A percentile compares a stretch with the other conserved stretches of the same genome.
Evolutionary conservation across 805 yeast genomes (phyloP).

Genomic region (Starmerella sp.): DNA sequence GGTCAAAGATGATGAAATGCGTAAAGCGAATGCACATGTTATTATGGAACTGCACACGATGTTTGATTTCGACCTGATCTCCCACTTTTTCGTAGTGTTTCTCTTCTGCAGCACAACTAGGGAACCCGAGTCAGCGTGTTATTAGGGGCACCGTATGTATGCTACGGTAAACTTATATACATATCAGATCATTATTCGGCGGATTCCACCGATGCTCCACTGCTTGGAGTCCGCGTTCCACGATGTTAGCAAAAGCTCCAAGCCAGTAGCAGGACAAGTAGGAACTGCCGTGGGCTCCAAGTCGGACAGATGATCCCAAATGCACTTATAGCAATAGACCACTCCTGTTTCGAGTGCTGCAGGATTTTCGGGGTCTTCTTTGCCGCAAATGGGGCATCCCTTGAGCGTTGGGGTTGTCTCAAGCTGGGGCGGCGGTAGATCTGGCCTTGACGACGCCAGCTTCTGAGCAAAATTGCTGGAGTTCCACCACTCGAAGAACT

Average conservation of each 20-base stretch:
- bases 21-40: too few species aligned
- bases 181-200: constrained; percentile 8
- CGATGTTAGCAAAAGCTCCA: constrained; percentile 43
- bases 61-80: too few species aligned
- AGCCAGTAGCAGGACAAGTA: constrained; percentile 70
- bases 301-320: constrained; percentile 49
- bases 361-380: constrained; percentile 53
- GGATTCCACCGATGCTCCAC: constrained; percentile 13
- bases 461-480: constrained; percentile 52
- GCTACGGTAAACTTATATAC: neutral
- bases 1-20: too few species aligned
- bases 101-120: too few species aligned
- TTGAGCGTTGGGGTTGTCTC: constrained; percentile 23
- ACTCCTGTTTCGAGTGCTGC: constrained; percentile 85
- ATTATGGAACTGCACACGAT: too few species aligned
- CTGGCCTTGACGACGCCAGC: constrained; percentile 14
- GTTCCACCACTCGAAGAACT: constrained; percentile 90
- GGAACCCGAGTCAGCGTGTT: too few species aligned
- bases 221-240: constrained; percentile 43
- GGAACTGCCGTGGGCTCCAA: constrained; percentile 31
- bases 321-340: constrained; percentile 82
- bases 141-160: too few species aligned
- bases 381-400: constrained; percentile 60
- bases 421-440: constrained; percentile 14
- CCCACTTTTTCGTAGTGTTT: too few species aligned